Evolutionary conservation across 352 stramenopile genomes (phyloP), one percentile per base, ranked within the genome.

Genomic region (Globisporangium irregulare): DNA sequence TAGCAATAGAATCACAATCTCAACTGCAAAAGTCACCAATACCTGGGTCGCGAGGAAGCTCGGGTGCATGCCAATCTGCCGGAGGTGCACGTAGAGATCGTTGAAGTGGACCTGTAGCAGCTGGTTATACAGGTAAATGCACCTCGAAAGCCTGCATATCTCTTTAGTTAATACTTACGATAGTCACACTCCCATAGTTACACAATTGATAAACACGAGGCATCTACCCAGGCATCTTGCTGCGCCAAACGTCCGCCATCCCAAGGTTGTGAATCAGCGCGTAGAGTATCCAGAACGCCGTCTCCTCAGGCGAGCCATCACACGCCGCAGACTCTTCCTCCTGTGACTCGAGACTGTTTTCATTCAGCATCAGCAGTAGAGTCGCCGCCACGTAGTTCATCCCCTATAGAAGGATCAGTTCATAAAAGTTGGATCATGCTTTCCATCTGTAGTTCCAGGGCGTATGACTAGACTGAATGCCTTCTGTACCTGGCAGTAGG

Each of bases 311-410:
- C 0, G 64, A 80, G 1, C 75, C 57, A 18, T 64, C 34, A 71
- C 36, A 0, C 74, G 15, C 55, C 22, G 14, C 69, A 6, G 18
- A 22, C 4, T 36, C 29, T 1, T 22, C 9, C 53, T 67, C 38
- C n/a, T 55, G 38, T 0, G 29, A 36, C 38, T 66, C 46, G 15
- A 24, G 18, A 3, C 27, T 25, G 5, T 18, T 25, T 20, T 74
- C 69, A 57, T 76, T 81, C 50, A 87, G 69, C 22, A 85, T 61
- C 25, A 92, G 67, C 48, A 95, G 62, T 2, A 92, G 60, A 10
- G 75, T 72, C 27, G 83, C 87, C 0, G 84, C 86, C 25, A 94
- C 84, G 71, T 93, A 95, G 70, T 94, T 95, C 87, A 95, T 95
- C 4, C 87, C 87, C 84, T 93, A 41, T 12, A 15, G 9, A 55